Base-by-base conservation (phyloP, 108 stramenopile genomes). In the Aureococcus anophagefferens region DNA sequence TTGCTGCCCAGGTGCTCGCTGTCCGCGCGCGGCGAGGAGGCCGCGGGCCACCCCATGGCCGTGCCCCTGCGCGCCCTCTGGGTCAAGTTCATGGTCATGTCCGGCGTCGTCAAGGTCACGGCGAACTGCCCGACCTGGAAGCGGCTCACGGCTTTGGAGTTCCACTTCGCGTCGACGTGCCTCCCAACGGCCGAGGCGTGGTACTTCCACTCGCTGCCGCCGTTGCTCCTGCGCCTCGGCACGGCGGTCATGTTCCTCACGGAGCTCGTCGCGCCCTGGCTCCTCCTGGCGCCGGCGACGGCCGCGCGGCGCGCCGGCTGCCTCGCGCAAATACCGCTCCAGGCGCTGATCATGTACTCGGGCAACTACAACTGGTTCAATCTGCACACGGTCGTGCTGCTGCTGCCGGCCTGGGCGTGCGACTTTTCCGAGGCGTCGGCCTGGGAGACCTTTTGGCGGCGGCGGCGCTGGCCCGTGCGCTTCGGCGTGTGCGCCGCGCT, bases 51-150 rank as follows among this genome's bases (percentile, higher is more conserved):
- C 32, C 45, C 71, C 69, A 62, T 31, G 18, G 9, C 33, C 18
- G 16, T 83, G 85, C 80, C 77, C 18, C 30, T 88, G 7, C 72
- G 87, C 33, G 79, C 87, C 72, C 72, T 85, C 0, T 72, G 89
- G 0, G 84, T 84, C 79, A 88, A 88, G 67, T 83, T 88, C 31
- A 89, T 89, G 90, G 77, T 88, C 64, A 87, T 89, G 88, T 73
- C 73, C 35, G 90, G 90, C 5, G 72, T 86, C 37, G 90, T 91
- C 5, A 91, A 91, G 69, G 76, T 89, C 37, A 83, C 85, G 74
- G 75, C 87, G 0, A 67, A 78, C 21, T 90, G 89, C 64, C 87
- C 87, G 0, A 90, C 89, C 29, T 90, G 89, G 89, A 25, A 74
- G 16, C 69, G 81, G 66, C 70, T 90, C n/a, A 89, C 88, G 0